Evolutionary conservation across 306 rosid genomes (phyloP).

Genomic region (Vigna angularis): DNA sequence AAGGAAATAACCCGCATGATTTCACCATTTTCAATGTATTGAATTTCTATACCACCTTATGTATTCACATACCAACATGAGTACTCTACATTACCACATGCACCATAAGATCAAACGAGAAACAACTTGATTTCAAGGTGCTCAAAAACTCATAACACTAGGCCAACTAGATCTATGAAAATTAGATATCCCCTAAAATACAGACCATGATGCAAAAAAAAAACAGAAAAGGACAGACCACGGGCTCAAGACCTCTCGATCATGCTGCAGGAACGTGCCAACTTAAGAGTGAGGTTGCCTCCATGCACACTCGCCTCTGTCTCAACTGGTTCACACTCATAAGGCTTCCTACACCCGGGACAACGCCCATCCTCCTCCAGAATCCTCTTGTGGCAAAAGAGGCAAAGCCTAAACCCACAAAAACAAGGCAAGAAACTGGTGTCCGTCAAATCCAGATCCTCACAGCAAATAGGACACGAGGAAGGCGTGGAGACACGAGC

Average conservation of each 20-base stretch:
- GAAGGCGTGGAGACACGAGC: slow-evolving; percentile 57
- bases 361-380: slow-evolving; percentile 93
- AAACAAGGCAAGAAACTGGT: slow-evolving; percentile 84
- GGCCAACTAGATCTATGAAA: slow-evolving; percentile 65
- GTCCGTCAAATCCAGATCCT: slow-evolving; percentile 93
- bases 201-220: slow-evolving; percentile 51
- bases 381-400: slow-evolving; percentile 97
- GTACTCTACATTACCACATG: slow-evolving; percentile 76
- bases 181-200: slow-evolving; percentile 57
- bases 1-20: slow-evolving; percentile 37
- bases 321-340: slow-evolving; percentile 63
- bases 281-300: slow-evolving; percentile 64
- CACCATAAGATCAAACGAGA: slow-evolving; percentile 66
- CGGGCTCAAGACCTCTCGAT: slow-evolving; percentile 69
- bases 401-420: slow-evolving; percentile 96
- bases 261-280: slow-evolving; percentile 92
- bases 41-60: slow-evolving; percentile 87
- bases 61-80: slow-evolving; percentile 87
- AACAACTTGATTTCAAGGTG: slow-evolving; percentile 61
- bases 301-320: slow-evolving; percentile 69
- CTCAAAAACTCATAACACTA: slow-evolving; percentile 62
- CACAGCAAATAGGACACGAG: slow-evolving; percentile 89
- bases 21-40: slow-evolving; percentile 68
- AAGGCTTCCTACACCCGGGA: slow-evolving; percentile 97
- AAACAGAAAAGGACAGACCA: slow-evolving; percentile 46